A percentile compares a stretch with the other conserved stretches of the same genome.
Evolutionary conservation across 2,329 filamentous ascomycete species (phyloP).

Genomic region (Curvularia spicifera): DNA sequence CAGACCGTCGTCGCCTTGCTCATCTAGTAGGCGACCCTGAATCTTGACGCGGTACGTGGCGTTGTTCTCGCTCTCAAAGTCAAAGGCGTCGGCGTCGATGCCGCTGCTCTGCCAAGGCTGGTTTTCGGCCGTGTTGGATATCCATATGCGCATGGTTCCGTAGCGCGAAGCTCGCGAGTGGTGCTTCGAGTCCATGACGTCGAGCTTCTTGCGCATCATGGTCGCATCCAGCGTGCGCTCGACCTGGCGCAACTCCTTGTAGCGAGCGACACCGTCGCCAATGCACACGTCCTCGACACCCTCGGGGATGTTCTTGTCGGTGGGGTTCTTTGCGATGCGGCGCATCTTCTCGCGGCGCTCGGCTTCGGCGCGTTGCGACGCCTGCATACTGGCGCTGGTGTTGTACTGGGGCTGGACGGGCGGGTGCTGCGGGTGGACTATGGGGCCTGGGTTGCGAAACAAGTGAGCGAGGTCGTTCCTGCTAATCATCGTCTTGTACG

Average conservation of each 20-base stretch:
- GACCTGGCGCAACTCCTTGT: constrained; percentile 81
- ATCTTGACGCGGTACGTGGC: constrained; percentile 91
- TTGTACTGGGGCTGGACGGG: constrained; percentile 56
- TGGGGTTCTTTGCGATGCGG: constrained; percentile 85
- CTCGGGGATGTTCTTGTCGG: constrained; percentile 92
- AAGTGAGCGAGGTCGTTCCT: constrained; percentile 57
- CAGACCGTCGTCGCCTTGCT: constrained; percentile 48
- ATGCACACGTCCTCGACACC: constrained; percentile 80
- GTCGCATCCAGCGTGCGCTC: constrained; percentile 89
- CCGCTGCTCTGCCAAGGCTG: constrained; percentile 86
- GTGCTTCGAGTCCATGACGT: constrained; percentile 82
- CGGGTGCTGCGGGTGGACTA: constrained; percentile 55
- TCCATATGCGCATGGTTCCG: constrained; percentile 88
- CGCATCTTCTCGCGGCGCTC: constrained; percentile 72
- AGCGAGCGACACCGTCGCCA: constrained; percentile 80
- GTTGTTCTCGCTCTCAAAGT: constrained; percentile 77
- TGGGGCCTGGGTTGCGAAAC: constrained; percentile 55
- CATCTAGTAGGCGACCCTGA: constrained; percentile 78
- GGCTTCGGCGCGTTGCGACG: constrained; percentile 53
- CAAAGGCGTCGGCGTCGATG: constrained; percentile 76
- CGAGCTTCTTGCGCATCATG: constrained; percentile 91
- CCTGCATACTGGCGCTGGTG: constrained; percentile 48
- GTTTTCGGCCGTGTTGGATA: constrained; percentile 92
- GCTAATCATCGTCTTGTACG: constrained; percentile 51
- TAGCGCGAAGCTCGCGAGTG: constrained; percentile 77